Evolutionary conservation across 768 basidiomycete species (phyloP).

Genomic region (Collybia sp.): DNA sequence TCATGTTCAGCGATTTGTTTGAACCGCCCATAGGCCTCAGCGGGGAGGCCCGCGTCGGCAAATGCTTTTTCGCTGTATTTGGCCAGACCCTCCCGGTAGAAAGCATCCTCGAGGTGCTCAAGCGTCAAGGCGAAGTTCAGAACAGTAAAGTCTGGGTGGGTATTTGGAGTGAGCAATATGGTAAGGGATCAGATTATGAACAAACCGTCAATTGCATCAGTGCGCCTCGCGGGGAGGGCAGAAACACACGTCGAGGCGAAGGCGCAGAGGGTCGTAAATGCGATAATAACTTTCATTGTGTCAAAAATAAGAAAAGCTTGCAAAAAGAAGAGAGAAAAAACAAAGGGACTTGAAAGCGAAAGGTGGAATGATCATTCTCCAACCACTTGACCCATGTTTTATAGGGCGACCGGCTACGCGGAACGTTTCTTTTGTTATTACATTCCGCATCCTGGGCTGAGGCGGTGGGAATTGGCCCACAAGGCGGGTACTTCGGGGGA

Average conservation of each 20-base stretch:
- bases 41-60: conserved; percentile 37
- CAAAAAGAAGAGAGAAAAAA: too few relatives aligned
- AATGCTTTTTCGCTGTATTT: conserved; percentile 43
- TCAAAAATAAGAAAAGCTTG: too few relatives aligned
- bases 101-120: conserved; percentile 44
- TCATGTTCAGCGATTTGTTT: conserved; percentile 49
- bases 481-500: too few relatives aligned
- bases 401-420: too few relatives aligned
- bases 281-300: background rate
- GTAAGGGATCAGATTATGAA: background rate
- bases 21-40: conserved; percentile 43
- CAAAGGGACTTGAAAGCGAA: too few relatives aligned
- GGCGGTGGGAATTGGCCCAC: too few relatives aligned
- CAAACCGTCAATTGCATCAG: background rate
- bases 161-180: too few relatives aligned
- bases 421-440: too few relatives aligned
- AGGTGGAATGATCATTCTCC: too few relatives aligned
- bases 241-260: background rate
- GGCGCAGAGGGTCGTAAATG: background rate
- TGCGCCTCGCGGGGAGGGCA: background rate
- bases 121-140: conserved; percentile 45
- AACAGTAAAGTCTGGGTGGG: conserved; percentile 12
- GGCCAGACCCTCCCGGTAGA: conserved; percentile 35
- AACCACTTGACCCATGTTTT: too few relatives aligned
- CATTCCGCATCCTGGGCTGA: too few relatives aligned